Evolutionary conservation across 2,329 filamentous ascomycete species (phyloP).

Genomic region (Botrytis byssoidea): DNA sequence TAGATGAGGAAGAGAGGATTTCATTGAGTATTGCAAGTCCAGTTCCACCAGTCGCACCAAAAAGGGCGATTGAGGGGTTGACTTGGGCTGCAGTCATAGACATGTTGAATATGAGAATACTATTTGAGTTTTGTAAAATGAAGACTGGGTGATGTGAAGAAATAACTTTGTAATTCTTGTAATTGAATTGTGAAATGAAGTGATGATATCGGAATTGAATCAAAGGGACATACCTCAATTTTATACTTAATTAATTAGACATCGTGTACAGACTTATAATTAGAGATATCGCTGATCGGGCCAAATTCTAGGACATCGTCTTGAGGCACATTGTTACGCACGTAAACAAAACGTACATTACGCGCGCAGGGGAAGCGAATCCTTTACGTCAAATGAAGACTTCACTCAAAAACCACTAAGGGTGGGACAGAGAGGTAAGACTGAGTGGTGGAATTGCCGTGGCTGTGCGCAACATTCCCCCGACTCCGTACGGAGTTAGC

Average conservation of each 20-base stretch:
- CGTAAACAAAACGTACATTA: neutral
- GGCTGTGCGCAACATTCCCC: neutral
- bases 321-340: neutral
- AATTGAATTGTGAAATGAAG: neutral
- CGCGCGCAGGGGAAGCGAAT: neutral
- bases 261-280: neutral
- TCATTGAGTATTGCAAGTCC: constrained; percentile 6
- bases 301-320: neutral
- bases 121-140: neutral
- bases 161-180: neutral
- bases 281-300: neutral
- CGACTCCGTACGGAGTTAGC: neutral
- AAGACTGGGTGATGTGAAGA: neutral
- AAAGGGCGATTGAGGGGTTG: constrained; percentile 12
- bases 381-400: neutral
- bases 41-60: constrained; percentile 15
- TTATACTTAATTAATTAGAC: neutral
- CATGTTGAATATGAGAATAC: neutral
- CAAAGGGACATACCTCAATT: neutral
- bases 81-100: neutral
- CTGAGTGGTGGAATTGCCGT: neutral
- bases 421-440: neutral
- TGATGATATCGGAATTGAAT: neutral
- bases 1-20: neutral
- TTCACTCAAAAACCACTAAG: neutral